phyloP scores from a whole-genome alignment of 306 rosid species.

The Fragaria vesca region DNA sequence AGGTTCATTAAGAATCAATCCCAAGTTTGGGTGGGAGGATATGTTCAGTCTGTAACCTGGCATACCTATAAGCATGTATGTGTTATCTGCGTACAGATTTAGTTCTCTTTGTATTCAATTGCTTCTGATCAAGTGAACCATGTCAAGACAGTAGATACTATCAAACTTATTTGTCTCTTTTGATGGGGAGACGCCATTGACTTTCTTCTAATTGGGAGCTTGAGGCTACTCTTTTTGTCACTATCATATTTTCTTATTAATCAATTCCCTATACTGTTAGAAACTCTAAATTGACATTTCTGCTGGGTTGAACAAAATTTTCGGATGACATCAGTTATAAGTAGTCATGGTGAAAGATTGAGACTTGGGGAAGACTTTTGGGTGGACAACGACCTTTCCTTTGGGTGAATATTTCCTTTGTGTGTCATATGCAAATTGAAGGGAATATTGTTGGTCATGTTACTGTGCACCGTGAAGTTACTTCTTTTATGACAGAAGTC shows the following conservation, averaged over 20 bases:
- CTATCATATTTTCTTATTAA: no score
- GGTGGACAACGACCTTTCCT: neutral
- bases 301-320: neutral
- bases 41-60: neutral
- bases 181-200: no score
- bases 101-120: neutral
- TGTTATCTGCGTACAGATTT: neutral
- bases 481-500: neutral
- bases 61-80: neutral
- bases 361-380: neutral
- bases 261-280: neutral
- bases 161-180: neutral
- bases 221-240: neutral
- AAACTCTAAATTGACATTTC: neutral
- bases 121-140: neutral
- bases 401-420: neutral
- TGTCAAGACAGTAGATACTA: neutral
- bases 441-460: neutral
- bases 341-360: neutral
- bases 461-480: neutral
- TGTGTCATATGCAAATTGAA: neutral
- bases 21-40: neutral
- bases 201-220: neutral
- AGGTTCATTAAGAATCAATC: neutral
- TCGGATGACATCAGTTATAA: neutral